Base-by-base conservation (phyloP, 495 filamentous ascomycete genomes). In the Tetracladium setigerum region DNA sequence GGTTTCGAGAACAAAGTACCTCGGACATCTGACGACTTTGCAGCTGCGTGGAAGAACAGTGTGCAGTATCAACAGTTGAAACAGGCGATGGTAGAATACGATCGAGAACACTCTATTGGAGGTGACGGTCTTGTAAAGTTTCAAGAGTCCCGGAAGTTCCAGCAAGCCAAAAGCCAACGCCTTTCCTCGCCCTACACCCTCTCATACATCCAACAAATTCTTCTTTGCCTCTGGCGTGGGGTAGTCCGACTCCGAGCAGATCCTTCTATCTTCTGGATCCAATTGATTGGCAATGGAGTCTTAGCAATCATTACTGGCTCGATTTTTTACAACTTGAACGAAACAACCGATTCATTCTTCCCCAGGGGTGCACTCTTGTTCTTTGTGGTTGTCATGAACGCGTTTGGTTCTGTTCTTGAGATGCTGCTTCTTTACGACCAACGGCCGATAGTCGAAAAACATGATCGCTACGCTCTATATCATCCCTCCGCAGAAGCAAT, bases 361-460 rank as follows among this genome's bases (percentile, higher is more conserved):
- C 69, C 73, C 40, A 76, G 87, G 14, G 86, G 82, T 13, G 82
- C 83, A 30, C 65, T 95, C 5, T 65, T 95, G 7, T 95, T 94
- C 72, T 91, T 94, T 59, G 82, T 86, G 30, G 79, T 89, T 56
- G 69, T 95, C 27, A 74, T 91, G 62, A 95, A 91, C 62, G 86
- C 86, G 19, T 92, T 95, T 52, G 69, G 79, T 30, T 81, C 76
- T 94, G 38, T 95, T 41, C 67, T 90, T 32, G 87, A 94, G 22
- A 87, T 87, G 60, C 63, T 92, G 17, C 88, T 82, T 4, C 72
- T 94, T 5, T 94, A 86, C 61, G 75, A 81, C 16, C 89, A 95
- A 73, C 79, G 88, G 10, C 79, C 84, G 1, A 92, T 95, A 54
- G 87, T 95, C 47, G 89, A 94, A 58, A 95, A 95, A 59, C 89